Base-by-base conservation (phyloP, 768 basidiomycete species). In the Collybia nuda region DNA sequence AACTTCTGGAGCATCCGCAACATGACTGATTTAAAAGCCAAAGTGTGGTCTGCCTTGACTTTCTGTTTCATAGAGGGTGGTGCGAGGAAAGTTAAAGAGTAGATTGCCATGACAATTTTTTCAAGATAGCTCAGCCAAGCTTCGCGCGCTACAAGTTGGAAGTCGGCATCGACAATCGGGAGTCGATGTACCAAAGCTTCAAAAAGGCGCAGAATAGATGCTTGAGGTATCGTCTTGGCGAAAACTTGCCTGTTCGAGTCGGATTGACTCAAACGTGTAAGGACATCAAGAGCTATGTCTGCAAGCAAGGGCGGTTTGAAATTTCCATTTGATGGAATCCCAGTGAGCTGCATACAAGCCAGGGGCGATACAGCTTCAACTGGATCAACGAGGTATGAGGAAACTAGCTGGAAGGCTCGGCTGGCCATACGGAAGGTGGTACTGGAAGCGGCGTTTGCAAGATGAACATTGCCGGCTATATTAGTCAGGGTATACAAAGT, bases 71-170 rank as follows among this genome's bases (percentile, higher is more conserved):
- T 62, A 22, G 79, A 75, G 3, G 86, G 84, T 1, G 93, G 80
- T 2, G 93, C 82, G 48, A 95, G 73, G 74, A 93, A 98, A 19
- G 86, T 82, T 55, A 98, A 72, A 32, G 86, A 86, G 70, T 97
- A 98, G 37, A 97, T 78, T n/a, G 81, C 80, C 76, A 94, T 82
- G 40, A 88, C 75, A 46, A 77, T 71, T 57, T 88, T 89, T 73
- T 95, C 90, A 54, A 90, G 68, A 65, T 91, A 88, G 37, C 83
- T 81, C 40, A 94, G 65, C 85, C 90, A 93, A 18, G 70, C 61
- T 61, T 90, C 86, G 55, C 82, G 75, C 47, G 72, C 67, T 57
- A 82, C 68, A 54, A 88, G 67, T 60, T 83, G 69, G 64, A 91
- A 90, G 67, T 97, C 93, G 15, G 74, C 65, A 50, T 90, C 86